Percentiles rank a stretch among this genome's conserved stretches.
Conservation (phyloP, 179 eudicot genomes). For the Monotropa hypopitys region DNA sequence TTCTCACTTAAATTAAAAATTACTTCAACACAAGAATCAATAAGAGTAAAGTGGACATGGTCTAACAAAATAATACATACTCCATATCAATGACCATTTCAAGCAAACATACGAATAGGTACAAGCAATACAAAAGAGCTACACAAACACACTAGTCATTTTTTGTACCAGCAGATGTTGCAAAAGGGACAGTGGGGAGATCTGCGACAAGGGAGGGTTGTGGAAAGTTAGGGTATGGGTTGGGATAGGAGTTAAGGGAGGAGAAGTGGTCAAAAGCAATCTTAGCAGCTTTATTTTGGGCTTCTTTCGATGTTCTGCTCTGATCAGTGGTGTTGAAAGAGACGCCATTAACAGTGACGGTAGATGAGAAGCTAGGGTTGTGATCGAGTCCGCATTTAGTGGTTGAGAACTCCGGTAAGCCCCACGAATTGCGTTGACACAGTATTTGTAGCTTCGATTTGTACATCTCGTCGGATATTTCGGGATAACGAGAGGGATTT, state of each 20-base stretch:
- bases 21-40: too few relatives aligned
- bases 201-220: background rate
- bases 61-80: background rate
- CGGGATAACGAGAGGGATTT: background rate
- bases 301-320: conserved; percentile 20
- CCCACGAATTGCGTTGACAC: conserved; percentile 23
- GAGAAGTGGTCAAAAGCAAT: conserved; percentile 16
- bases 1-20: too few relatives aligned
- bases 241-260: background rate
- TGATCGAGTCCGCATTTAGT: conserved; percentile 26
- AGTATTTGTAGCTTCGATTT: conserved; percentile 23
- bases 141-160: background rate
- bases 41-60: too few relatives aligned
- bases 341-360: conserved; percentile 18
- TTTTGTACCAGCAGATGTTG: background rate
- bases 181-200: background rate
- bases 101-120: background rate
- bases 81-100: background rate
- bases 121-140: background rate
- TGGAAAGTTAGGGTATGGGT: background rate
- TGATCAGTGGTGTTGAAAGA: conserved; percentile 10
- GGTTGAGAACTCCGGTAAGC: conserved; percentile 16
- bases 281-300: conserved; percentile 23
- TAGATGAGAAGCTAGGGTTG: conserved; percentile 20
- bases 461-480: conserved; percentile 13